Conservation (phyloP, 768 basidiomycete species). For the Agaricus subrufescens region DNA sequence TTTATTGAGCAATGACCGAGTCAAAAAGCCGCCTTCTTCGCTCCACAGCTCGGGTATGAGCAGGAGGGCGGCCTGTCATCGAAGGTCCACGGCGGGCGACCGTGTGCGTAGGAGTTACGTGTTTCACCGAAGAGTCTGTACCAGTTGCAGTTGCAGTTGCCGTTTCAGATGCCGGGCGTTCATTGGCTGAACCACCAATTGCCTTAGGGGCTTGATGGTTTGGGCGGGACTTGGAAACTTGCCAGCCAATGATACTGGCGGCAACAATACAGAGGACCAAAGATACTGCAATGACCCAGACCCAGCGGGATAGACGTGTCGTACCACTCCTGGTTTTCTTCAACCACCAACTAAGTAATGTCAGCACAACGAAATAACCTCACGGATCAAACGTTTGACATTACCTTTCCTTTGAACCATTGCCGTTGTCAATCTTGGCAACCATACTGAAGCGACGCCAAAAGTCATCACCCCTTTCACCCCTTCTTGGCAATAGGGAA, state of each 20-base stretch:
- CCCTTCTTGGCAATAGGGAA: conserved; percentile 58
- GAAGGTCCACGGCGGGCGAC: conserved; percentile 3
- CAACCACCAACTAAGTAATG: conserved; percentile 54
- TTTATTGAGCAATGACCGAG: conserved; percentile 8
- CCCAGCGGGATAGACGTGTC: conserved; percentile 55
- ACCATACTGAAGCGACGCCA: conserved; percentile 87
- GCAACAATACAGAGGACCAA: conserved; percentile 49
- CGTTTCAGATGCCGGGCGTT: neutral
- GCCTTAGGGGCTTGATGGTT: conserved; percentile 45
- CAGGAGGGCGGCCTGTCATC: neutral
- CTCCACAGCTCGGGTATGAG: neutral
- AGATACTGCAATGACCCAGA: conserved; percentile 63
- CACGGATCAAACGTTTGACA: neutral
- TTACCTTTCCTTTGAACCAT: conserved; percentile 41
- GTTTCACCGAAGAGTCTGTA: conserved; percentile 1
- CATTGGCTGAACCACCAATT: conserved; percentile 6
- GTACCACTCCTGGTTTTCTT: conserved; percentile 52
- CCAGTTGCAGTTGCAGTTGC: neutral
- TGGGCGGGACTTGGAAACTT: conserved; percentile 46
- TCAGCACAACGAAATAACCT: neutral
- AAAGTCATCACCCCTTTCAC: conserved; percentile 78
- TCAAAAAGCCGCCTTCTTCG: conserved; percentile 8
- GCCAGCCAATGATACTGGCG: conserved; percentile 58
- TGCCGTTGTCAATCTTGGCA: conserved; percentile 56
- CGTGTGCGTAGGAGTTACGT: conserved; percentile 8